Percentiles rank a stretch among this genome's conserved stretches.
These are phyloP conservation scores for Cryptococcus sp. DNA, from an alignment of 1,284 basidiomycete genomes.

Conservation along the genomic window DNA sequence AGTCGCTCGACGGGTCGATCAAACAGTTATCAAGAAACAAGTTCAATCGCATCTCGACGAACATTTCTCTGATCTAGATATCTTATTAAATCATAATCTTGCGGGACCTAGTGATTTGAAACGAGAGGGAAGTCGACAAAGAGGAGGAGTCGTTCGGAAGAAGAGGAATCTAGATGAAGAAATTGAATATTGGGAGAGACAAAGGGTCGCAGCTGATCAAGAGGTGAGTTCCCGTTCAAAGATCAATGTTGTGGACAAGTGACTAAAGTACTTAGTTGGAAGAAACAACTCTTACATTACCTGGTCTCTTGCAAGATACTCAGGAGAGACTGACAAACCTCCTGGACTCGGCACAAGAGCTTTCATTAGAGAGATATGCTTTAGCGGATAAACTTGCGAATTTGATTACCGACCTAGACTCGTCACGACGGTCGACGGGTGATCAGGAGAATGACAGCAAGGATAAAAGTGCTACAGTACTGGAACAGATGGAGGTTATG, in stretches of 20 bases:
- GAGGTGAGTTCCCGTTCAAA: constrained; percentile 15
- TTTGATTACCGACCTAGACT: constrained; percentile 29
- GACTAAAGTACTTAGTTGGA: constrained; percentile 13
- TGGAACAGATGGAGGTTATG: constrained; percentile 66
- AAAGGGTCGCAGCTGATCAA: constrained; percentile 13
- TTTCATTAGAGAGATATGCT: constrained; percentile 68
- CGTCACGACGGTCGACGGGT: not conserved
- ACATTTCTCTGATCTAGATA: constrained; percentile 28
- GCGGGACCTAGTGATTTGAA: constrained; percentile 3
- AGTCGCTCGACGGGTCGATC: constrained; percentile 9
- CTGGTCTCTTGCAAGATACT: constrained; percentile 24
- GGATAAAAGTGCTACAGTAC: constrained; percentile 15
- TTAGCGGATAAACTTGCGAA: constrained; percentile 37
- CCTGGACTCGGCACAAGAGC: constrained; percentile 62
- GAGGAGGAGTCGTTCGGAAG: not conserved
- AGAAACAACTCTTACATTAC: constrained; percentile 24
- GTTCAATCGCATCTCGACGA: constrained; percentile 29
- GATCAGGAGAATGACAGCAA: not conserved
- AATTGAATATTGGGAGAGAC: constrained; percentile 32
- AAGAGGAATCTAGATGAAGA: constrained; percentile 27
- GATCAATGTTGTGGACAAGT: not conserved
- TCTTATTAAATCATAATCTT: constrained; percentile 9
- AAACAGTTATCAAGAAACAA: constrained; percentile 6
- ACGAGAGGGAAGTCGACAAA: not conserved
- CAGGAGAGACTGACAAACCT: constrained; percentile 25